Percentiles rank a stretch among this genome's conserved stretches.
phyloP scores from a whole-genome alignment of 305 asterid species.

The Fraxinus platypoda region DNA sequence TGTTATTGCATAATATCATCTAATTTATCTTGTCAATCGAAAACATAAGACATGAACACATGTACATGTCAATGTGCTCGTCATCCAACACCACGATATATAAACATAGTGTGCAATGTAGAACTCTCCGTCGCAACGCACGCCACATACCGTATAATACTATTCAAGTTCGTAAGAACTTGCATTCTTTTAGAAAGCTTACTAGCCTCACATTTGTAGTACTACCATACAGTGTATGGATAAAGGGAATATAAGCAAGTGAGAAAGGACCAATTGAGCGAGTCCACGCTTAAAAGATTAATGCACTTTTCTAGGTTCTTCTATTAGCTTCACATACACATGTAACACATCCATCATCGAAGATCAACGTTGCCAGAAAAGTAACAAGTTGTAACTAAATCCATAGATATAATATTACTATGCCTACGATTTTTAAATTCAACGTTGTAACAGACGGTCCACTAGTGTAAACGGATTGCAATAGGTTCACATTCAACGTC shows the following conservation, averaged over 20 bases:
- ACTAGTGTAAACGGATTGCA: background rate
- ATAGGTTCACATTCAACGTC: background rate
- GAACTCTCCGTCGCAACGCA: background rate
- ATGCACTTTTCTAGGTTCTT: slow-evolving; percentile 7
- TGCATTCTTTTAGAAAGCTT: background rate
- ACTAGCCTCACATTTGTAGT: background rate
- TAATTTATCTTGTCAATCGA: background rate
- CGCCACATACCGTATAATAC: background rate
- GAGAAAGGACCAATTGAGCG: background rate
- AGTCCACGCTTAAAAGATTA: background rate
- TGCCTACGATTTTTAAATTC: background rate
- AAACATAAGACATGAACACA: background rate
- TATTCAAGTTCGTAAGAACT: background rate
- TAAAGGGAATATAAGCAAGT: background rate
- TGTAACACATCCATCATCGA: background rate
- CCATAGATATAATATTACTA: background rate
- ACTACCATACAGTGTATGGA: background rate
- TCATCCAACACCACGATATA: background rate
- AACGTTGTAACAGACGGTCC: background rate
- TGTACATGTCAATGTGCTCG: background rate
- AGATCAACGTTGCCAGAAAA: background rate
- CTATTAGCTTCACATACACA: background rate
- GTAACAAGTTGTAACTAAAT: background rate
- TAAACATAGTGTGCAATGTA: background rate
- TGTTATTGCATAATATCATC: background rate